phyloP scores from a whole-genome alignment of 2,329 filamentous ascomycete species.

The Neophaeococcomyces mojaviensis region DNA sequence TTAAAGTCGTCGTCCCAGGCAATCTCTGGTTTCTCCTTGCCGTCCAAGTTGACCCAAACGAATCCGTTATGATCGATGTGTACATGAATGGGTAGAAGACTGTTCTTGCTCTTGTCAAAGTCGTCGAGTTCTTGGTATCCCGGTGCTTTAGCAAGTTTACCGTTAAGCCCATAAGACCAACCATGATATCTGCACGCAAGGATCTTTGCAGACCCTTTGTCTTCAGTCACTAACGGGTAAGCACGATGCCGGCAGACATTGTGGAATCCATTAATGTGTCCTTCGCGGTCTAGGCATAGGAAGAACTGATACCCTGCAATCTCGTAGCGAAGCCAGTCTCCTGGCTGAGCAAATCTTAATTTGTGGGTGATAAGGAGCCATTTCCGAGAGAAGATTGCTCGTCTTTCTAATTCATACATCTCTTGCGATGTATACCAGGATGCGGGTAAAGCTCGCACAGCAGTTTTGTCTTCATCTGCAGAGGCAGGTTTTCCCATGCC shows the following conservation, averaged over 20 bases:
- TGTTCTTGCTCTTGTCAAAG: constrained; percentile 52
- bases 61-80: constrained; percentile 18
- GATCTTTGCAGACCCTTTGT: constrained; percentile 29
- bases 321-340: constrained; percentile 28
- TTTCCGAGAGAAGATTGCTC: constrained; percentile 44
- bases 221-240: constrained; percentile 42
- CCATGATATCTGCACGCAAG: constrained; percentile 57
- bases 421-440: constrained; percentile 45
- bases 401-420: constrained; percentile 44
- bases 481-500: neutral
- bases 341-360: constrained; percentile 42
- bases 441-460: constrained; percentile 38
- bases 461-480: constrained; percentile 3
- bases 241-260: constrained; percentile 58
- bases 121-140: constrained; percentile 49
- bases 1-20: constrained; percentile 19
- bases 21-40: constrained; percentile 11
- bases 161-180: constrained; percentile 54
- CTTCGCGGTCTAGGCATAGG: constrained; percentile 42
- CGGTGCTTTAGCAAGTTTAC: constrained; percentile 54
- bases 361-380: constrained; percentile 38
- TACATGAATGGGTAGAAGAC: constrained; percentile 37
- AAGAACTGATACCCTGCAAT: constrained; percentile 48
- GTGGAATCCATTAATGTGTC: constrained; percentile 53
- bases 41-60: constrained; percentile 21